These are phyloP conservation scores for Helminthosporium solani DNA, from an alignment of 2,329 filamentous ascomycete species.

Conservation along the genomic window DNA sequence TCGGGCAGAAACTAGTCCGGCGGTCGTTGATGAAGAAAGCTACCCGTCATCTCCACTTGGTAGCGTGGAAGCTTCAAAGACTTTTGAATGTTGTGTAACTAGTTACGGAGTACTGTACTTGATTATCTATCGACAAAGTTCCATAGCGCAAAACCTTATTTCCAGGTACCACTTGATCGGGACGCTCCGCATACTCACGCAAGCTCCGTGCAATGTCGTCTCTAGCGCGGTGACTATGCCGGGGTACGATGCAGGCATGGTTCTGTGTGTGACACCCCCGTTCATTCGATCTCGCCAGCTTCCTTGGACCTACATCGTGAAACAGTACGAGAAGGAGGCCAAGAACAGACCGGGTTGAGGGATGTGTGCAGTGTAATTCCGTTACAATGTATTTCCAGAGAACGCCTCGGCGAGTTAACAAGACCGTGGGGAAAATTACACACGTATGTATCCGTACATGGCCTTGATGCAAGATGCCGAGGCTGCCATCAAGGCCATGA, in stretches of 20 bases:
- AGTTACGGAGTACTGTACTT: too few relatives aligned
- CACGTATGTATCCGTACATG: too few relatives aligned
- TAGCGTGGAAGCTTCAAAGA: neutral
- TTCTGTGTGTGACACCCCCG: neutral
- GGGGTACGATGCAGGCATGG: neutral
- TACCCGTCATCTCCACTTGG: neutral
- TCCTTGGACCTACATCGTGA: neutral
- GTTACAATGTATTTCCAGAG: neutral
- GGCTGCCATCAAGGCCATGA: neutral
- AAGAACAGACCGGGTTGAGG: neutral
- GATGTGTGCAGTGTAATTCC: neutral
- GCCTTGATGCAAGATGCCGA: too few relatives aligned
- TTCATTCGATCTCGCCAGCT: neutral
- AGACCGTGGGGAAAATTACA: too few relatives aligned
- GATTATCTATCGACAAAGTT: too few relatives aligned
- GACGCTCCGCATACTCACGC: neutral
- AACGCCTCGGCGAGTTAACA: neutral
- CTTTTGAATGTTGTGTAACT: too few relatives aligned
- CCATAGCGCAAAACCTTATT: constrained; percentile 2
- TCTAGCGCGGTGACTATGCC: neutral
- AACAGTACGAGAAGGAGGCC: neutral
- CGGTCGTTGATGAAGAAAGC: too few relatives aligned
- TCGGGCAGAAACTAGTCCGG: too few relatives aligned
- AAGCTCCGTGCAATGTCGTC: neutral
- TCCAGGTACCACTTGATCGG: constrained; percentile 1